phyloP scores from a whole-genome alignment of 768 basidiomycete species.

The Leccinum pellstonianum region DNA sequence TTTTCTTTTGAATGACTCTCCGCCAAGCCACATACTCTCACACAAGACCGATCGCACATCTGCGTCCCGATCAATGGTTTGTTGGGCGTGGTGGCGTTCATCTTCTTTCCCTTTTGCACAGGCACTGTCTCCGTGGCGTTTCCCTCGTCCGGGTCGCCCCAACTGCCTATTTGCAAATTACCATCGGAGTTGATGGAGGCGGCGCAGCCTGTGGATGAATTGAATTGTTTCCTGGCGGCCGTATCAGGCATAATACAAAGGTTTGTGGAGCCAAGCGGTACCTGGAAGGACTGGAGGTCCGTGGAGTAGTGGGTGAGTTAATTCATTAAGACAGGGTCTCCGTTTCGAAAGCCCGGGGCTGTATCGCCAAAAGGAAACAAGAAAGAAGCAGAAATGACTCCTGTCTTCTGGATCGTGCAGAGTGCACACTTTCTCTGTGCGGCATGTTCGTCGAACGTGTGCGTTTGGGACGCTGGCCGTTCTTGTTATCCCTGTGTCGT shows the following conservation, averaged over 20 bases:
- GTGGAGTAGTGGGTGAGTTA: constrained; percentile 13
- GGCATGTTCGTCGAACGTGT: constrained; percentile 22
- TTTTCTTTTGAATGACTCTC: constrained; percentile 4
- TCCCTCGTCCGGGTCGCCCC: constrained; percentile 18
- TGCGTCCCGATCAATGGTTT: constrained; percentile 26
- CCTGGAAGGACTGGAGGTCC: constrained; percentile 18
- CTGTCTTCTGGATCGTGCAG: constrained; percentile 1
- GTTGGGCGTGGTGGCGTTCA: constrained; percentile 21
- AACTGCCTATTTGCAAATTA: constrained; percentile 25
- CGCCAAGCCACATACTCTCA: background rate
- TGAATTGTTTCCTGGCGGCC: constrained; percentile 11
- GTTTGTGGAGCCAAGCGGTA: constrained; percentile 18
- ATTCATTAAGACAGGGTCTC: constrained; percentile 22
- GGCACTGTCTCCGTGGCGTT: constrained; percentile 25
- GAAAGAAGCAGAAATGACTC: background rate
- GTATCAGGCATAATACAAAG: constrained; percentile 3
- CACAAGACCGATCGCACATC: constrained; percentile 19
- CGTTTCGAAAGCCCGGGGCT: constrained; percentile 5
- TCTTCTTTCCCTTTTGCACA: background rate
- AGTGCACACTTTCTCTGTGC: constrained; percentile 3
- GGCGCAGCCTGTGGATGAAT: constrained; percentile 16
- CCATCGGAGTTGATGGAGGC: constrained; percentile 18
- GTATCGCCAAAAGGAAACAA: background rate
- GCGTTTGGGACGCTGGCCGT: background rate
- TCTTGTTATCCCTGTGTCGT: constrained; percentile 13